Conservation (phyloP, 2,329 filamentous ascomycete species). For the Xylaria sp. region DNA sequence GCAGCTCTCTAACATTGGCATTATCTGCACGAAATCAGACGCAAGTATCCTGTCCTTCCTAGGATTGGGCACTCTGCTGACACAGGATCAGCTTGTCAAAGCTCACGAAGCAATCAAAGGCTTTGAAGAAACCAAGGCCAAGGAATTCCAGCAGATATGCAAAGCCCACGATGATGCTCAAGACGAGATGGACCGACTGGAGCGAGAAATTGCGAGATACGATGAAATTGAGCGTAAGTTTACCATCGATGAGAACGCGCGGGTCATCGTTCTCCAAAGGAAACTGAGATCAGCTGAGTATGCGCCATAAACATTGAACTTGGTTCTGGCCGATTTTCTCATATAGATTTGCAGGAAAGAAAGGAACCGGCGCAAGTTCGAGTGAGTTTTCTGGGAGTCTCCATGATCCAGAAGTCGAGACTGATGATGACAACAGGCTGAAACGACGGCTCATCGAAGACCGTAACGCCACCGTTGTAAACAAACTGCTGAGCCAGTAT, state of each 20-base stretch:
- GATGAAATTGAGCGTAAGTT: background rate
- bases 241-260: background rate
- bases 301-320: background rate
- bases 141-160: background rate
- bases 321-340: background rate
- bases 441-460: conserved; percentile 32
- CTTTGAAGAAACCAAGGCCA: conserved; percentile 1
- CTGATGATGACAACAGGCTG: conserved; percentile 1
- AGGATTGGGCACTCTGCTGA: background rate
- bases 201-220: background rate
- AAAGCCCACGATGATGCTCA: background rate
- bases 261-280: background rate
- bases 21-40: conserved; percentile 41
- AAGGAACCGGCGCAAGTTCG: conserved; percentile 1
- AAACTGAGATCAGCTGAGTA: conserved; percentile 5
- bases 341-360: background rate
- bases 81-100: conserved; percentile 24
- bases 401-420: background rate
- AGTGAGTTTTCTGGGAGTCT: conserved; percentile 5
- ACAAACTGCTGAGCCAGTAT: conserved; percentile 31
- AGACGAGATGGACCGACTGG: background rate
- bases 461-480: conserved; percentile 35
- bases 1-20: conserved; percentile 37
- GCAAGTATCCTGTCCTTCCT: conserved; percentile 24
- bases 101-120: conserved; percentile 22